phyloP scores from a whole-genome alignment of 1,284 basidiomycete genomes.

The Puccinia brachypodii region DNA sequence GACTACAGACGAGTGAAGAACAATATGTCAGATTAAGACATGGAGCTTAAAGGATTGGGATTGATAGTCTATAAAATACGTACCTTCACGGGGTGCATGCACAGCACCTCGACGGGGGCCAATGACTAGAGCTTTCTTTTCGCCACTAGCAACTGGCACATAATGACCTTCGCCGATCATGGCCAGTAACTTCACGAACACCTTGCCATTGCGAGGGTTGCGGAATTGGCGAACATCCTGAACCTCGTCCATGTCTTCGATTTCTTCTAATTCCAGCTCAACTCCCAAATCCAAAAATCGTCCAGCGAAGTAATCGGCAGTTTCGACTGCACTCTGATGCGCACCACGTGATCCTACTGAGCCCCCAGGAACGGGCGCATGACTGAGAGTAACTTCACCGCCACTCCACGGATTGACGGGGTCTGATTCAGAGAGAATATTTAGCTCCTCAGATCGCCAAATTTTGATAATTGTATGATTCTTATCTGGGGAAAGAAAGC shows the following conservation, averaged over 20 bases:
- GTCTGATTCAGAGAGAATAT: background rate
- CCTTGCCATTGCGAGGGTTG: background rate
- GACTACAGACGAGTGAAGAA: slow-evolving; percentile 1
- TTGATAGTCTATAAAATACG: background rate
- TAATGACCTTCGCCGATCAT: slow-evolving; percentile 46
- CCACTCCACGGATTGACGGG: slow-evolving; percentile 36
- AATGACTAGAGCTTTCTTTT: slow-evolving; percentile 29
- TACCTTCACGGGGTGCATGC: slow-evolving; percentile 37
- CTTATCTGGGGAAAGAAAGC: background rate
- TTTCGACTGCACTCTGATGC: slow-evolving; percentile 29
- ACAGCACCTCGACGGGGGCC: slow-evolving; percentile 43
- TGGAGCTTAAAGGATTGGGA: background rate
- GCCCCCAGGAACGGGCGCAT: slow-evolving; percentile 6
- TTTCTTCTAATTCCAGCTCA: slow-evolving; percentile 27
- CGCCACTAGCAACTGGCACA: slow-evolving; percentile 26
- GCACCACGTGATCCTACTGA: slow-evolving; percentile 17
- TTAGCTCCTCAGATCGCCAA: background rate
- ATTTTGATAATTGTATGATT: background rate
- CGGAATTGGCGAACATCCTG: slow-evolving; percentile 21
- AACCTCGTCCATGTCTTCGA: slow-evolving; percentile 24
- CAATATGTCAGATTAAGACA: background rate
- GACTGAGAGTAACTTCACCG: slow-evolving; percentile 23
- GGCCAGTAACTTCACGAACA: slow-evolving; percentile 11
- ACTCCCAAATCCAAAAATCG: slow-evolving; percentile 20
- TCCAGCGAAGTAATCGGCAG: slow-evolving; percentile 17